Evolutionary conservation across 805 yeast species (phyloP).

Genomic region (Metschnikowia santaceciliae): DNA sequence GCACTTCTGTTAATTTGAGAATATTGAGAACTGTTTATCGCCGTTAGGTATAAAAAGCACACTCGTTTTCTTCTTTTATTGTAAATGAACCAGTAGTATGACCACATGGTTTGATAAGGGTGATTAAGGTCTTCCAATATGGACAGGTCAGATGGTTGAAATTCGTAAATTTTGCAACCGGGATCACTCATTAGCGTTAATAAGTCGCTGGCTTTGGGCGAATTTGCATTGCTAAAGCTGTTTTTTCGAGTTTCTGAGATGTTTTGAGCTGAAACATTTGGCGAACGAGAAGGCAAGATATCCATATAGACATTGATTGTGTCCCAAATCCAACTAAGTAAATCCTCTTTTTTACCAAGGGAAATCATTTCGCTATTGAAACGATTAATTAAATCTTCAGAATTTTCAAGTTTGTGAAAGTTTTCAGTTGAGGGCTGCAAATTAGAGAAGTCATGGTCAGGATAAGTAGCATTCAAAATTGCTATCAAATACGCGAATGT

Average conservation of each 20-base stretch:
- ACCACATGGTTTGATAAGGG: constrained; percentile 57
- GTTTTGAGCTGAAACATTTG: constrained; percentile 21
- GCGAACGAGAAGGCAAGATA: constrained; percentile 35
- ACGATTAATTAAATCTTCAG: constrained; percentile 52
- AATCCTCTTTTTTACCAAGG: constrained; percentile 39
- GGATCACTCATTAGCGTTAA: constrained; percentile 15
- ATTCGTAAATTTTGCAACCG: constrained; percentile 59
- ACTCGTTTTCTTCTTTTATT: constrained; percentile 91
- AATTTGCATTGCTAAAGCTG: constrained; percentile 21
- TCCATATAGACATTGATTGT: constrained; percentile 80
- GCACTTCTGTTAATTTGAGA: constrained; percentile 16
- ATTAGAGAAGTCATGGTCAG: constrained; percentile 91
- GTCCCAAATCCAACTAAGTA: constrained; percentile 78
- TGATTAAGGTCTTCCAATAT: constrained; percentile 55
- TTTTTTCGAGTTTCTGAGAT: constrained; percentile 24
- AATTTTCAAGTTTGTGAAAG: constrained; percentile 31
- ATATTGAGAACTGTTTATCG: constrained; percentile 39
- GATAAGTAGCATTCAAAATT: constrained; percentile 85
- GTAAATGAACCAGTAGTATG: constrained; percentile 84
- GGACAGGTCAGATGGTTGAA: constrained; percentile 56
- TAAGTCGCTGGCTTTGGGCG: constrained; percentile 10
- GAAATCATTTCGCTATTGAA: constrained; percentile 73
- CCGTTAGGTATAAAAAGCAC: constrained; percentile 72
- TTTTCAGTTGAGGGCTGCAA: constrained; percentile 74
- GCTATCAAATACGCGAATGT: constrained; percentile 89